A percentile compares a stretch with the other conserved stretches of the same genome.
phyloP scores from a whole-genome alignment of 1,284 basidiomycete species.

The Moniliella sp. region DNA sequence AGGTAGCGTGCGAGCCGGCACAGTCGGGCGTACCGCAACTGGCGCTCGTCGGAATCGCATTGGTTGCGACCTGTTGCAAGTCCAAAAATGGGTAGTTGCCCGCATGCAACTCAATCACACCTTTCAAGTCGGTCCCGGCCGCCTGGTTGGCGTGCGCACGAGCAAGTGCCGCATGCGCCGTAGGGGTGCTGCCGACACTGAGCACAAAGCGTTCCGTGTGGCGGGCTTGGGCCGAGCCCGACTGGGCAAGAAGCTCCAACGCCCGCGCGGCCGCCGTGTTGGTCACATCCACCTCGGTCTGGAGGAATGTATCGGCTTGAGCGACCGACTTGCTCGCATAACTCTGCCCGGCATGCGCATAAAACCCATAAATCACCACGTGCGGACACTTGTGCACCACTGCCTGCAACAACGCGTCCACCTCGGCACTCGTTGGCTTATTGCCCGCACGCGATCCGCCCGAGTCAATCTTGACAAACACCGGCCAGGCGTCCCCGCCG shows the following conservation, averaged over 20 bases:
- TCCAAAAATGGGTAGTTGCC: slow-evolving; percentile 67
- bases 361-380: slow-evolving; percentile 57
- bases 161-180: slow-evolving; percentile 50
- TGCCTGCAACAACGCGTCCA: slow-evolving; percentile 42
- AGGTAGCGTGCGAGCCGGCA: too few relatives aligned
- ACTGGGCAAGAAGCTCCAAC: slow-evolving; percentile 36
- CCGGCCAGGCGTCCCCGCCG: too few relatives aligned
- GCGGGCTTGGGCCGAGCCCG: neutral
- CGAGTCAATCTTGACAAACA: slow-evolving; percentile 59
- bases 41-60: slow-evolving; percentile 3
- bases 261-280: slow-evolving; percentile 48
- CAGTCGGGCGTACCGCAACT: too few relatives aligned
- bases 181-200: slow-evolving; percentile 65
- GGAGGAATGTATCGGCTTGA: slow-evolving; percentile 45
- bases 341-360: slow-evolving; percentile 49
- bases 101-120: slow-evolving; percentile 31
- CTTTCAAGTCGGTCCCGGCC: slow-evolving; percentile 21
- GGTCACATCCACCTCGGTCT: slow-evolving; percentile 51
- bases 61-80: slow-evolving; percentile 57
- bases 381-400: slow-evolving; percentile 40
- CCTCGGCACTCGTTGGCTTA: slow-evolving; percentile 40
- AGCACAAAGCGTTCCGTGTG: slow-evolving; percentile 41
- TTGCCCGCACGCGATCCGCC: slow-evolving; percentile 67
- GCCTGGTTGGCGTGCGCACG: slow-evolving; percentile 36
- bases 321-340: slow-evolving; percentile 5